Conservation (phyloP, 2,329 filamentous ascomycete genomes). For the Biscogniauxia sp. region DNA sequence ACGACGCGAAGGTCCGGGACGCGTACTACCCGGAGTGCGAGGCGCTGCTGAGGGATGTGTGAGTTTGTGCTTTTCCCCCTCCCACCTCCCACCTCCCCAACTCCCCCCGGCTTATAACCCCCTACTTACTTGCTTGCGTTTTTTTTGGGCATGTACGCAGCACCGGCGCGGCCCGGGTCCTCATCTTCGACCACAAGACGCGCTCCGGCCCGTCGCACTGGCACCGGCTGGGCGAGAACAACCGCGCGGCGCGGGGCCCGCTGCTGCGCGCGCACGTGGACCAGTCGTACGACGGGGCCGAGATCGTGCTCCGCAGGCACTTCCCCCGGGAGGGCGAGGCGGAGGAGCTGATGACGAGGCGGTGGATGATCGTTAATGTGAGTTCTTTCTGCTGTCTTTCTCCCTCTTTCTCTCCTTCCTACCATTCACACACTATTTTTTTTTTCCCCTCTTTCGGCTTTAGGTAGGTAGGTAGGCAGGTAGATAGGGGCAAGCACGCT, state of each 20-base stretch:
- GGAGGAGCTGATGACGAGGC: constrained; percentile 31
- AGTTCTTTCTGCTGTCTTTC: constrained; percentile 3
- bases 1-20: constrained; percentile 58
- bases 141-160: no score
- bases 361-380: constrained; percentile 33
- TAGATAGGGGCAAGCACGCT: not conserved
- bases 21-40: constrained; percentile 73
- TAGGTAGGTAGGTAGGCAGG: no score
- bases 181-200: constrained; percentile 74
- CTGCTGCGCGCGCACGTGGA: constrained; percentile 31
- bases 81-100: no score
- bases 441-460: not conserved
- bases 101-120: no score
- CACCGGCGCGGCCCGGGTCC: constrained; percentile 57
- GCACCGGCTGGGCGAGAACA: constrained; percentile 66
- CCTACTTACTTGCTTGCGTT: no score
- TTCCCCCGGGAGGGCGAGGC: constrained; percentile 31
- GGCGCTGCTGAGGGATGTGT: constrained; percentile 57
- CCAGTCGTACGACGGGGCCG: constrained; percentile 42
- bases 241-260: constrained; percentile 39
- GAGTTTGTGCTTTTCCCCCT: constrained; percentile 6
- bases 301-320: constrained; percentile 32
- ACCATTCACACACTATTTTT: no score
- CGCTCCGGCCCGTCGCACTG: constrained; percentile 53
- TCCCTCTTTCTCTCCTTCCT: no score